phyloP scores from a whole-genome alignment of 257 asterid species.

The Solanum pimpinellifolium region DNA sequence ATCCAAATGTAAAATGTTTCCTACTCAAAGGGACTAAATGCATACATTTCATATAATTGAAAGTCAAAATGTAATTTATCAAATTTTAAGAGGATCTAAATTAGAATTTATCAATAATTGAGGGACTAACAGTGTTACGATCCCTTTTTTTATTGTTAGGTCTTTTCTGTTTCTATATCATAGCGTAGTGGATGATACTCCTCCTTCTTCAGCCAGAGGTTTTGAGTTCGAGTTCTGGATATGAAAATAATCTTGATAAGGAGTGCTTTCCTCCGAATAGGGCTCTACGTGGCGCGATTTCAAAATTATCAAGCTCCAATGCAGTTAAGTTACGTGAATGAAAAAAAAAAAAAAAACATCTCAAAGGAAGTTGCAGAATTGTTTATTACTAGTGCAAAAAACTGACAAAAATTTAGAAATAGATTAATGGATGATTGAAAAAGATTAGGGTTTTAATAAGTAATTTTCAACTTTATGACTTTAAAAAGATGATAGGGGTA shows the following conservation, averaged over 20 bases:
- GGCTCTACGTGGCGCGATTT: accelerated
- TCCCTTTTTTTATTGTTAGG: background rate
- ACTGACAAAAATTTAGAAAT: background rate
- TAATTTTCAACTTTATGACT: background rate
- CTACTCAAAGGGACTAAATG: background rate
- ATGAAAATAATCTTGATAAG: too few relatives aligned
- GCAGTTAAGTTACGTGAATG: accelerated
- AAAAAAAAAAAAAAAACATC: too few relatives aligned
- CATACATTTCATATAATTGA: background rate
- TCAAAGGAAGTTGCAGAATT: background rate
- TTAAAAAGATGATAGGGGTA: background rate
- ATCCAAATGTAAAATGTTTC: background rate
- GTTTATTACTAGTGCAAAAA: background rate
- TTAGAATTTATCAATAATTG: background rate
- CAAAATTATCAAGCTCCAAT: too few relatives aligned
- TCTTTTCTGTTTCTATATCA: background rate
- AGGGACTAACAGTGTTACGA: background rate
- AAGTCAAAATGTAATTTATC: background rate
- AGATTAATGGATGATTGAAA: background rate
- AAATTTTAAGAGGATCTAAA: background rate
- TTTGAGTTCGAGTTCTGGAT: background rate
- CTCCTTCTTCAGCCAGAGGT: accelerated
- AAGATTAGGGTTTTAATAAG: background rate
- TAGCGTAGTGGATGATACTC: accelerated
- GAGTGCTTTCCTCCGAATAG: too few relatives aligned